Percentiles rank a stretch among this genome's conserved stretches.
These are phyloP conservation scores for Cercospora sp. DNA, from an alignment of 2,329 filamentous ascomycete genomes.

Conservation along the genomic window DNA sequence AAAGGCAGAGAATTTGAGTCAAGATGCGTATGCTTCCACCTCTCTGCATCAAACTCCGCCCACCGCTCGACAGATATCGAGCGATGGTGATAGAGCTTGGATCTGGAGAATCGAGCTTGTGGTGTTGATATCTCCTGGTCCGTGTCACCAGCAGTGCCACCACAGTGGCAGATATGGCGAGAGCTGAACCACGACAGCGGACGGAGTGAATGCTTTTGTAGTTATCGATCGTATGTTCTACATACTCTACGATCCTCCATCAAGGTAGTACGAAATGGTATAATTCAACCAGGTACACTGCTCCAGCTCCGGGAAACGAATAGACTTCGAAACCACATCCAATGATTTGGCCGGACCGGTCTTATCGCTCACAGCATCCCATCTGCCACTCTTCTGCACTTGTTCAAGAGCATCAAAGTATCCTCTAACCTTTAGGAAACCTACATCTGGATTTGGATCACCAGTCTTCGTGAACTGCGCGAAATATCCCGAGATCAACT, in stretches of 20 bases:
- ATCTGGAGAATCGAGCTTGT: background rate
- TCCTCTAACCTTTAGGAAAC: conserved; percentile 50
- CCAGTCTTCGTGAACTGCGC: conserved; percentile 53
- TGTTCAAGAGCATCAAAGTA: conserved; percentile 42
- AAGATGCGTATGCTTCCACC: background rate
- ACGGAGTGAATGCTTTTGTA: background rate
- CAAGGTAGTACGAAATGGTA: conserved; percentile 48
- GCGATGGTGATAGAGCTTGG: background rate
- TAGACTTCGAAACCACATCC: conserved; percentile 48
- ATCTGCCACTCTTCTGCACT: conserved; percentile 39
- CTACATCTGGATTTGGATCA: conserved; percentile 53
- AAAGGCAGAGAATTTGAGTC: background rate
- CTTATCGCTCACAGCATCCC: conserved; percentile 42
- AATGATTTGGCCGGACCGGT: conserved; percentile 46
- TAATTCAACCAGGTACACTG: conserved; percentile 54
- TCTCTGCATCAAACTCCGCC: background rate
- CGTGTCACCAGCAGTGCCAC: background rate
- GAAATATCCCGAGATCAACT: conserved; percentile 53
- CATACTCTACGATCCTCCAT: conserved; percentile 24
- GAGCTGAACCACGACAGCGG: background rate
- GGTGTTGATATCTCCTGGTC: background rate
- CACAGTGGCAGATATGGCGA: background rate
- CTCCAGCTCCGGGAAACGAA: conserved; percentile 50
- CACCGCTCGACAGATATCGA: background rate
- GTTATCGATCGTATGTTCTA: background rate